Conservation (phyloP, 257 asterid genomes). For the Solanum gracilifrons region DNA sequence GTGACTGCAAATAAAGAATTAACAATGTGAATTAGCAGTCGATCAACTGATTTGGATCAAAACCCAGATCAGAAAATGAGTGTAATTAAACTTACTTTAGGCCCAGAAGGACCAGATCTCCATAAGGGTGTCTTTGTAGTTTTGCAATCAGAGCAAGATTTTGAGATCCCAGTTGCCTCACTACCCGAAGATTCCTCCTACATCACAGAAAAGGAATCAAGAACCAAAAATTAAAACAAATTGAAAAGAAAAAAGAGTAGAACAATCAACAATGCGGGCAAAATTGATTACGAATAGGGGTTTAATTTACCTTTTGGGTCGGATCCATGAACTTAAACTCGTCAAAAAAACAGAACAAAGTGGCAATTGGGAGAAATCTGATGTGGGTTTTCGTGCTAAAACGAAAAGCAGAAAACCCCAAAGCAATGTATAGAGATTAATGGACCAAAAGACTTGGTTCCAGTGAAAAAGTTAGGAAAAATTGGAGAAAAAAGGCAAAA, state of each 20-base stretch:
- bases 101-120: constrained; percentile 75
- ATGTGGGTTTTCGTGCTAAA: not conserved
- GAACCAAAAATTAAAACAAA: not conserved
- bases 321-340: constrained; percentile 21
- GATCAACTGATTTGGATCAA: not conserved
- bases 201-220: not conserved
- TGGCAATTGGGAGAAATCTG: not conserved
- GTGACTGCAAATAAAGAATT: constrained; percentile 24
- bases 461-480: not conserved
- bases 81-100: constrained; percentile 29
- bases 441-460: not conserved
- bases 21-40: not conserved
- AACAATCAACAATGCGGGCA: not conserved
- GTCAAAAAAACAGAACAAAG: not conserved
- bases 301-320: constrained; percentile 20
- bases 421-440: not conserved
- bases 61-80: not conserved
- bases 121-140: constrained; percentile 68
- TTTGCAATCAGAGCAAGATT: constrained; percentile 46
- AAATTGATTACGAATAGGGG: not conserved
- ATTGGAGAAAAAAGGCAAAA: not conserved
- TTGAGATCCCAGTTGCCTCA: constrained; percentile 10
- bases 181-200: constrained; percentile 24
- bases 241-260: not conserved
- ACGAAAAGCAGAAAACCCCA: not conserved